These are phyloP conservation scores for Phtheirospermum japonicum DNA, from an alignment of 257 asterid genomes.

Conservation along the genomic window DNA sequence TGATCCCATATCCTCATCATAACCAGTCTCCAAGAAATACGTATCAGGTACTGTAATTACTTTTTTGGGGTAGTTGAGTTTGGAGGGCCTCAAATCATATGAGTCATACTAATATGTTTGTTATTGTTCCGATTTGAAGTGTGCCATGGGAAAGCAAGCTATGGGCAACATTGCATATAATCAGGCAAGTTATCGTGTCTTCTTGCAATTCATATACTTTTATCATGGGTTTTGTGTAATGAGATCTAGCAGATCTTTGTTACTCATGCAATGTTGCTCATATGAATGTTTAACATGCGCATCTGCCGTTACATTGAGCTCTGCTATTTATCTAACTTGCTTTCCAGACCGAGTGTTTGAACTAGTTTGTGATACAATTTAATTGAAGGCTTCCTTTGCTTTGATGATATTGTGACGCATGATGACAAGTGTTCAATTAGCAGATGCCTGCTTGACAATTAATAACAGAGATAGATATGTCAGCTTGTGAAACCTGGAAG, in stretches of 20 bases:
- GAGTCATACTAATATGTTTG: slow-evolving; percentile 22
- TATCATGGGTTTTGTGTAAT: slow-evolving; percentile 15
- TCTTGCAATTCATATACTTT: slow-evolving; percentile 1
- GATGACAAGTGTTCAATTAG: too few species aligned
- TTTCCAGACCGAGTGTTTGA: slow-evolving; percentile 11
- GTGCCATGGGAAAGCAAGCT: slow-evolving; percentile 99
- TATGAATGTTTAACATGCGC: slow-evolving; percentile 15
- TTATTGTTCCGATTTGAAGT: slow-evolving; percentile 42
- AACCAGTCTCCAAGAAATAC: slow-evolving; percentile 99
- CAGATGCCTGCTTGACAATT: neutral
- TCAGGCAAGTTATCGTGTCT: slow-evolving; percentile 51
- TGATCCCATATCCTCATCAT: slow-evolving; percentile 99
- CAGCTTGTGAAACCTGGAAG: slow-evolving; percentile 7
- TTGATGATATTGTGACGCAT: slow-evolving; percentile 5
- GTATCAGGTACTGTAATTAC: slow-evolving; percentile 58
- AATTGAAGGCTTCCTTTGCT: slow-evolving; percentile 7
- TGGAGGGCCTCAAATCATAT: slow-evolving; percentile 3
- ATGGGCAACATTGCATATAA: slow-evolving; percentile 97
- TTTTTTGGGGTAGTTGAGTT: neutral
- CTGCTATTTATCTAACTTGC: slow-evolving; percentile 1
- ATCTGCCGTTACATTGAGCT: slow-evolving; percentile 4
- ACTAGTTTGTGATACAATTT: slow-evolving; percentile 9
- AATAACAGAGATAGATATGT: slow-evolving; percentile 1
- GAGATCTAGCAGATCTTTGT: slow-evolving; percentile 17
- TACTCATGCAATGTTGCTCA: slow-evolving; percentile 3